Percentiles rank a stretch among this genome's conserved stretches.
These are phyloP conservation scores for Atkinsonella texensis DNA, from an alignment of 2,329 filamentous ascomycete genomes.

Conservation along the genomic window DNA sequence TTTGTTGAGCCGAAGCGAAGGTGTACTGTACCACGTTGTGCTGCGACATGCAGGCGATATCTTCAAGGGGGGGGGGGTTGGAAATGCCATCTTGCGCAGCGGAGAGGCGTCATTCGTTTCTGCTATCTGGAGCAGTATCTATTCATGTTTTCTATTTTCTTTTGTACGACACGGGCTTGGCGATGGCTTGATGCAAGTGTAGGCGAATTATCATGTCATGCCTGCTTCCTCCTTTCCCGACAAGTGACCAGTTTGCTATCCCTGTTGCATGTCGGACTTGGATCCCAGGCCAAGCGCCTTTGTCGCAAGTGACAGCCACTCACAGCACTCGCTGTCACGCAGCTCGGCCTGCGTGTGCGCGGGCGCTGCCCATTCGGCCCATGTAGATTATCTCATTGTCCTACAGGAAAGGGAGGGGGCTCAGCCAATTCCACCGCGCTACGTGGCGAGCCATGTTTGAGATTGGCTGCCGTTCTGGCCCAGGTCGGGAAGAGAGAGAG, in stretches of 20 bases:
- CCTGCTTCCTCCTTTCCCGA: no score
- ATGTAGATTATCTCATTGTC: constrained; percentile 1
- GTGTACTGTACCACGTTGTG: neutral
- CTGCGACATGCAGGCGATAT: neutral
- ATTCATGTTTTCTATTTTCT: neutral
- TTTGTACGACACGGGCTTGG: neutral
- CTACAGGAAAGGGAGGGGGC: neutral
- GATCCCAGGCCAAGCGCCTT: neutral
- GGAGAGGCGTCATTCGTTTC: neutral
- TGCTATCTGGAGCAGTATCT: neutral
- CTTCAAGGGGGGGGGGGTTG: neutral
- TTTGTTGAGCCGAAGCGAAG: neutral
- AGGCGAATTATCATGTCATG: neutral
- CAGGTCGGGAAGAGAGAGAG: no score
- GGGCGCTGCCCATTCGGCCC: neutral
- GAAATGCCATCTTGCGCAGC: neutral
- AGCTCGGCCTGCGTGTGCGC: neutral
- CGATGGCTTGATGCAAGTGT: neutral
- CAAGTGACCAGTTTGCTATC: neutral
- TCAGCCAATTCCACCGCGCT: neutral
- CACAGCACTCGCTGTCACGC: neutral
- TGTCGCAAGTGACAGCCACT: neutral
- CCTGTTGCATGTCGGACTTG: no score
- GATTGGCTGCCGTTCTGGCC: neutral
- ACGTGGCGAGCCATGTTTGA: neutral